phyloP scores from a whole-genome alignment of 2,329 filamentous ascomycete species.

The Calonectria pauciramosa region DNA sequence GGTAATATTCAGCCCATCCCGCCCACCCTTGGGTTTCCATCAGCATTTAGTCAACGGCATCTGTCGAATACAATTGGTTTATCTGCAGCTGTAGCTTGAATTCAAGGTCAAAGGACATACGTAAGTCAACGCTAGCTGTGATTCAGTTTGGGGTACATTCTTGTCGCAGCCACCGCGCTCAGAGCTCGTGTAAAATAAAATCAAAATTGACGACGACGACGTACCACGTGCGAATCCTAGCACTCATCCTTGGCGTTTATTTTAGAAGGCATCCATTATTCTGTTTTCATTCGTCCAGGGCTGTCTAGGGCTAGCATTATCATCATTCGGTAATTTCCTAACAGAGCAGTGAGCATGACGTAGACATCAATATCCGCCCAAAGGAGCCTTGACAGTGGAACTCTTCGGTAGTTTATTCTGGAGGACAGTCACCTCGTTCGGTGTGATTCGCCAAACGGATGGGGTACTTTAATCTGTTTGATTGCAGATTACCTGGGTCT shows the following conservation, averaged over 20 bases:
- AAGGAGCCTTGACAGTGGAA: no score
- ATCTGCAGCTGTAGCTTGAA: background rate
- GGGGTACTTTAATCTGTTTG: background rate
- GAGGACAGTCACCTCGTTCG: background rate
- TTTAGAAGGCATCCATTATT: background rate
- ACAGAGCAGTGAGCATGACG: background rate
- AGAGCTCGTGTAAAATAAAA: background rate
- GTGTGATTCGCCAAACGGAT: background rate
- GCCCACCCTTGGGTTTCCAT: background rate
- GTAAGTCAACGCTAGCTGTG: background rate
- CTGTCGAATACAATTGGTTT: background rate
- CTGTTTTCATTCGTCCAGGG: background rate
- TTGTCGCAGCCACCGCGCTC: background rate
- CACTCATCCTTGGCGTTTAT: background rate
- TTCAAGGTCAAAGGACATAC: conserved; percentile 1
- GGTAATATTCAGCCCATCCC: conserved; percentile 4
- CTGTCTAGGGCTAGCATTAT: background rate
- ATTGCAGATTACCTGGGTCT: background rate
- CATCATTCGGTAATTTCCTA: conserved; percentile 5
- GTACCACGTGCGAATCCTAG: background rate
- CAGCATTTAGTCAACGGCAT: no score
- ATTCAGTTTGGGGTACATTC: conserved; percentile 6
- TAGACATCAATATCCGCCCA: background rate
- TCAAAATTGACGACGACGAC: background rate
- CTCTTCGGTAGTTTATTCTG: background rate